Evolutionary conservation across 306 rosid species (phyloP).

Genomic region (Inga oerstediana): DNA sequence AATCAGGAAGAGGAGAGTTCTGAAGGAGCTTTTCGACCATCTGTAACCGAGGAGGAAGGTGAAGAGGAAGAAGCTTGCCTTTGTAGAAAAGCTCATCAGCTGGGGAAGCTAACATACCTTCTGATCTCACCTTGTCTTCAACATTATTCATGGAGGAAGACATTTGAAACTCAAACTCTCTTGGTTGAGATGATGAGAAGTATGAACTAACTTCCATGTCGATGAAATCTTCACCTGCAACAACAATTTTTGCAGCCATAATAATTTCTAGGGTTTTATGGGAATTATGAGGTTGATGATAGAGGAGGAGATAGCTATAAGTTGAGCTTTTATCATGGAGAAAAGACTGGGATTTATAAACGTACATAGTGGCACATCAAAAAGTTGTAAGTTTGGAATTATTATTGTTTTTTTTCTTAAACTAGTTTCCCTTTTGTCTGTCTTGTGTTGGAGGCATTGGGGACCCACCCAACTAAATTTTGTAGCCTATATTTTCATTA

Average conservation of each 20-base stretch:
- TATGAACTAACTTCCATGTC: slow-evolving; percentile 87
- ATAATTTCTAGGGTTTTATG: not conserved
- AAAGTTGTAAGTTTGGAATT: slow-evolving; percentile 31
- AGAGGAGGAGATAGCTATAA: not conserved
- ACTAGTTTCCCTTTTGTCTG: not conserved
- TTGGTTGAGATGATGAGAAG: slow-evolving; percentile 34
- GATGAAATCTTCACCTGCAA: slow-evolving; percentile 84
- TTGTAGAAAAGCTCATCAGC: slow-evolving; percentile 99
- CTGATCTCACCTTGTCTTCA: slow-evolving; percentile 51
- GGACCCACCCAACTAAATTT: slow-evolving; percentile 45
- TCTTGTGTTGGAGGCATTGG: slow-evolving; percentile 34
- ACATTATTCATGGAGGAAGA: slow-evolving; percentile 49
- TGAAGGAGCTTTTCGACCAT: slow-evolving; percentile 86
- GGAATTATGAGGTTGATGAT: not conserved
- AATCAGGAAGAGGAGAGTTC: slow-evolving; percentile 47
- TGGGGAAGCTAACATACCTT: slow-evolving; percentile 71
- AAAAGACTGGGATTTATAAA: slow-evolving; percentile 23
- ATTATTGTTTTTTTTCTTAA: not conserved
- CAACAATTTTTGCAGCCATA: slow-evolving; percentile 62
- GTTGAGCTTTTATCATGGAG: slow-evolving; percentile 37
- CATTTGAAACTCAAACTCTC: slow-evolving; percentile 99
- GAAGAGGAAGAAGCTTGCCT: slow-evolving; percentile 98
- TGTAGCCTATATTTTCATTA: slow-evolving; percentile 26
- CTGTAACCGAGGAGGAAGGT: slow-evolving; percentile 86
- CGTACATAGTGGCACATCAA: slow-evolving; percentile 11